Percentiles rank a stretch among this genome's conserved stretches.
These are phyloP conservation scores for Saturnispora gosingensis DNA, from an alignment of 805 yeast species.

Conservation along the genomic window DNA sequence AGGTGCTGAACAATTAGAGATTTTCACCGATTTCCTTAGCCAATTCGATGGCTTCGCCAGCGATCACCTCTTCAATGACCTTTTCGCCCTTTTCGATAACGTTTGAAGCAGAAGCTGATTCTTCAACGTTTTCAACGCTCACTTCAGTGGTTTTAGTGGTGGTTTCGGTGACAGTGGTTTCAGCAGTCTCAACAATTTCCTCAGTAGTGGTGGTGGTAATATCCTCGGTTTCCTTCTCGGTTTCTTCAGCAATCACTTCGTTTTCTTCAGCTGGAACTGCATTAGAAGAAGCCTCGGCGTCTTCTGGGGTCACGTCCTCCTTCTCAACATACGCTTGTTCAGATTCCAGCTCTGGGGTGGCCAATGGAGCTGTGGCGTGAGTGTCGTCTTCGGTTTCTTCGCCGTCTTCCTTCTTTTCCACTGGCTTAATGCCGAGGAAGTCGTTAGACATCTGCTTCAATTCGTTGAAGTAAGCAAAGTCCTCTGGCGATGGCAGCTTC, in stretches of 20 bases:
- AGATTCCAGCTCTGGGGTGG: background rate
- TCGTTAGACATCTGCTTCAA: conserved; percentile 6
- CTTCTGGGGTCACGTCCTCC: conserved; percentile 6
- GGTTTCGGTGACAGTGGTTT: background rate
- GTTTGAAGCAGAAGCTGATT: background rate
- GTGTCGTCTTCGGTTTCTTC: background rate
- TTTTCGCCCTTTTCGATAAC: conserved; percentile 8
- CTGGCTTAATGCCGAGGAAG: conserved; percentile 7
- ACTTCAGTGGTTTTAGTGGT: background rate
- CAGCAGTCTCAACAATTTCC: background rate
- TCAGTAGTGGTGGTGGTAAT: background rate
- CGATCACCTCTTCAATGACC: conserved; percentile 3
- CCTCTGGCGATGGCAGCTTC: conserved; percentile 6
- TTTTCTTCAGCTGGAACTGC: conserved; percentile 7
- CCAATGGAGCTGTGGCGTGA: conserved; percentile 2
- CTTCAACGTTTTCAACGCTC: background rate
- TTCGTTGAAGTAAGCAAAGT: background rate
- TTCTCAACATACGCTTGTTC: background rate
- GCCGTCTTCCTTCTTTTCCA: background rate
- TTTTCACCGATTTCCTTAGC: conserved; percentile 10
- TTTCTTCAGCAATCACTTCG: conserved; percentile 2
- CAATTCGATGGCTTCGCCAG: conserved; percentile 5
- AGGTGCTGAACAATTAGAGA: background rate
- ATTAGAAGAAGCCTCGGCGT: background rate
- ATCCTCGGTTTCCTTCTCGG: background rate